These are phyloP conservation scores for Fusarium devonianum DNA, from an alignment of 2,329 filamentous ascomycete genomes.

Conservation along the genomic window DNA sequence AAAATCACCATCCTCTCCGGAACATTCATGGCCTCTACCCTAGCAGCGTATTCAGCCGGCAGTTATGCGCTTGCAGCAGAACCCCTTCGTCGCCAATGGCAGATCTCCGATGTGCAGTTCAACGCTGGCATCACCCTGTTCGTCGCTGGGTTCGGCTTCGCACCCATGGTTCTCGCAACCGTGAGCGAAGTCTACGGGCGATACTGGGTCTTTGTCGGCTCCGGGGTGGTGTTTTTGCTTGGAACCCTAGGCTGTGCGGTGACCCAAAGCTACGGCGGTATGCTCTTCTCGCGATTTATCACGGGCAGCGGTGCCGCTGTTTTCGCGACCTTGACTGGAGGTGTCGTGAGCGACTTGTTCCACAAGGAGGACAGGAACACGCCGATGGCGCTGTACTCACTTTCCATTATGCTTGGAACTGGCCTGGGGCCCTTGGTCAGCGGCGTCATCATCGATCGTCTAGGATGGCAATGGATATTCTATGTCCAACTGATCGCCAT, in stretches of 20 bases:
- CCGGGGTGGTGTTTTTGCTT: conserved; percentile 46
- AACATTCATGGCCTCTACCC: conserved; percentile 55
- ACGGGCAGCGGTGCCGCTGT: conserved; percentile 67
- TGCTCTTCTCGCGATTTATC: conserved; percentile 69
- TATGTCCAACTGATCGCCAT: conserved; percentile 69
- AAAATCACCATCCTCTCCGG: conserved; percentile 33
- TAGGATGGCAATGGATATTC: conserved; percentile 72
- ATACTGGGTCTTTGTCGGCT: conserved; percentile 43
- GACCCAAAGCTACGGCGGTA: conserved; percentile 65
- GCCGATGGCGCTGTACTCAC: conserved; percentile 72
- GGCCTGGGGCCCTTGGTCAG: conserved; percentile 68
- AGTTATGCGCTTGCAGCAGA: conserved; percentile 65
- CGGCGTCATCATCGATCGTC: conserved; percentile 64
- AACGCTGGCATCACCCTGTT: conserved; percentile 69
- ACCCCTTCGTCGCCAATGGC: conserved; percentile 64
- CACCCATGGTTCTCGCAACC: conserved; percentile 73
- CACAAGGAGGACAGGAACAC: conserved; percentile 69
- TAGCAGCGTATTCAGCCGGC: conserved; percentile 71
- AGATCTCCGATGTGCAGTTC: conserved; percentile 62
- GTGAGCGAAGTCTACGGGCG: conserved; percentile 66
- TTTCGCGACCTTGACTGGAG: conserved; percentile 59
- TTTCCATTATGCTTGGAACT: conserved; percentile 67
- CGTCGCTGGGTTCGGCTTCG: conserved; percentile 68
- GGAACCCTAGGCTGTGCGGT: conserved; percentile 63
- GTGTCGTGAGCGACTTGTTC: conserved; percentile 73